phyloP scores from a whole-genome alignment of 805 yeast genomes.

The Hanseniaspora valbyensis region DNA sequence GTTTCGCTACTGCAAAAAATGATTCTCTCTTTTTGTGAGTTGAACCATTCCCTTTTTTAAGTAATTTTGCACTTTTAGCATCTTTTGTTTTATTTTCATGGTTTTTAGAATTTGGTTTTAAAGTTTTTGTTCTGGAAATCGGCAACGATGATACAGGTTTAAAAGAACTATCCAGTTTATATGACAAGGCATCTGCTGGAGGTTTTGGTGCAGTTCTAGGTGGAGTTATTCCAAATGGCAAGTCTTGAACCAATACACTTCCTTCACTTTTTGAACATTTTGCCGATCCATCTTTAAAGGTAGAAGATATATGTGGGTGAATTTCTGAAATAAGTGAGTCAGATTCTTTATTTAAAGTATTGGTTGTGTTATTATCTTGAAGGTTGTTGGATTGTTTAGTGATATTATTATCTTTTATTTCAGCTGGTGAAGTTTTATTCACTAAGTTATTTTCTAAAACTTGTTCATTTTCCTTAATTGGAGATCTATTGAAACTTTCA shows the following conservation, averaged over 20 bases:
- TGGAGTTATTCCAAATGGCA: background rate
- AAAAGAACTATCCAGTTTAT: background rate
- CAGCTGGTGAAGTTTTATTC: background rate
- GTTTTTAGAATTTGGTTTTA: no score
- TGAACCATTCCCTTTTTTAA: background rate
- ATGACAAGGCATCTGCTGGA: background rate
- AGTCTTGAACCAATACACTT: background rate
- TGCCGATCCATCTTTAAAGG: conserved; percentile 5
- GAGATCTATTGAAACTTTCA: conserved; percentile 15
- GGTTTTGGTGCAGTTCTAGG: background rate
- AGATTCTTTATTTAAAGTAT: conserved; percentile 15
- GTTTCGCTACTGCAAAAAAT: conserved; percentile 33
- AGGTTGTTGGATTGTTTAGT: background rate
- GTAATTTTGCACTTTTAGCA: conserved; percentile 22
- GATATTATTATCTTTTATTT: background rate
- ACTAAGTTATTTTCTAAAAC: background rate
- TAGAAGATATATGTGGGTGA: conserved; percentile 6
- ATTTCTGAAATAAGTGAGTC: conserved; percentile 13
- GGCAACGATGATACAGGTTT: background rate
- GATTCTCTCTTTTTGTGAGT: conserved; percentile 45
- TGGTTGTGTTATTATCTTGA: background rate
- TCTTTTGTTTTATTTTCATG: background rate
- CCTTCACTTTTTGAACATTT: conserved; percentile 11
- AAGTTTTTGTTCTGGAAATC: no score
- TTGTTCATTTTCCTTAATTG: conserved; percentile 14